Evolutionary conservation across 306 rosid genomes (phyloP), one percentile per base, ranked within the genome.

Genomic region (Dalbergia oliveri): DNA sequence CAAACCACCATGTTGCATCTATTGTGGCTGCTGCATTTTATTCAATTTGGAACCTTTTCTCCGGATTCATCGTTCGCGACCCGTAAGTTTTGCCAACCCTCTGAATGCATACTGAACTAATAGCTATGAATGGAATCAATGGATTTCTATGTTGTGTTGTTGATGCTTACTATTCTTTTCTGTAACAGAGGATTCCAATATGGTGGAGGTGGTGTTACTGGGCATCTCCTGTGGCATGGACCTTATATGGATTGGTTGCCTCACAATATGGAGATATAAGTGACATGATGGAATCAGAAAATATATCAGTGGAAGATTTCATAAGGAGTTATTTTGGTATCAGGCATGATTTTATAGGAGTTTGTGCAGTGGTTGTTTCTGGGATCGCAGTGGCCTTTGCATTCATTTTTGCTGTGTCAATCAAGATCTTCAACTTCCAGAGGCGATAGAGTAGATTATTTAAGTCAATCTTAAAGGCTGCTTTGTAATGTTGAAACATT

Each of bases 141-240:
- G 14, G 14, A 47, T 47, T 13, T 47, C 4, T 11, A 47, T 47
- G 14, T 4, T 50, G 7, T 37, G 41, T 1, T 37, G 13, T 45
- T 8, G 26, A 56, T 56, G 10, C 34, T 10, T 21, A 23, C 11
- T 58, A 0, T 26, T 9, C 33, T 18, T 82, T 16, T 41, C 0
- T 6, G 13, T 3, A 11, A 67, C 50, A 44, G 78, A 84, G 86
- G 64, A 87, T 88, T 58, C 95, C 93, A 4, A 64, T 87, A 33
- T 91, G 95, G 95, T 91, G 95, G 95, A 82, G 83, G 69, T 91
- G 95, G 95, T 91, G 87, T 62, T 87, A 83, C 12, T 88, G 95
- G 92, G 62, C 59, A 21, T 84, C 88, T 45, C 95, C 92, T 0
- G 72, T 86, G 13, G 81, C 90, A 2, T 89, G 95, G 95, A 88